phyloP scores from a whole-genome alignment of 768 basidiomycete genomes.

The Rickenella mellea region DNA sequence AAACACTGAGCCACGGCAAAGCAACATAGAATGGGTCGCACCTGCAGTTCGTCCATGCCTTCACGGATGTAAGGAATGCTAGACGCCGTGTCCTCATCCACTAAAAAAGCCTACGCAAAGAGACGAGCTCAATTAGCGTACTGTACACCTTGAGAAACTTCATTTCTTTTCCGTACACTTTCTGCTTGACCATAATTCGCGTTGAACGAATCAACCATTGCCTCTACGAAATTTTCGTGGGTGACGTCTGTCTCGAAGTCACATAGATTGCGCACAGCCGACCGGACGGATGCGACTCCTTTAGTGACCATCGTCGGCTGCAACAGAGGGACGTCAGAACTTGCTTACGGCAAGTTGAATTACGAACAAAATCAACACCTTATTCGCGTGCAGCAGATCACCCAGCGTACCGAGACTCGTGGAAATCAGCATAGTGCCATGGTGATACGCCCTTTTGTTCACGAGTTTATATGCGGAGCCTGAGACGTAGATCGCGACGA shows the following conservation, averaged over 20 bases:
- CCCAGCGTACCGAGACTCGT: slow-evolving; percentile 67
- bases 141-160: slow-evolving; percentile 6
- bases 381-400: slow-evolving; percentile 54
- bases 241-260: slow-evolving; percentile 39
- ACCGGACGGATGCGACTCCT: slow-evolving; percentile 85
- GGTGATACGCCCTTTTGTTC: slow-evolving; percentile 86
- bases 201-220: slow-evolving; percentile 61
- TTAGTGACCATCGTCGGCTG: slow-evolving; percentile 77
- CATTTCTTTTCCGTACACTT: slow-evolving; percentile 24
- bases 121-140: not conserved
- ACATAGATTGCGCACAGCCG: slow-evolving; percentile 80
- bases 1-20: not conserved
- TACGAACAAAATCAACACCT: slow-evolving; percentile 33
- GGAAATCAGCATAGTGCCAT: slow-evolving; percentile 96
- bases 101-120: slow-evolving; percentile 9
- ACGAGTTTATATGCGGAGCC: slow-evolving; percentile 97
- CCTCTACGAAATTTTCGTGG: slow-evolving; percentile 63
- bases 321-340: not conserved
- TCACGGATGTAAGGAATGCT: slow-evolving; percentile 50
- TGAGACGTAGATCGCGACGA: slow-evolving; percentile 55
- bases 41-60: slow-evolving; percentile 69
- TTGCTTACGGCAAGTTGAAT: not conserved
- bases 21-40: slow-evolving; percentile 20
- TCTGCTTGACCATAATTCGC: slow-evolving; percentile 39
- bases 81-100: slow-evolving; percentile 37